Base-by-base conservation (phyloP, 139 green algal genomes). In the Coelastrella sp. region DNA sequence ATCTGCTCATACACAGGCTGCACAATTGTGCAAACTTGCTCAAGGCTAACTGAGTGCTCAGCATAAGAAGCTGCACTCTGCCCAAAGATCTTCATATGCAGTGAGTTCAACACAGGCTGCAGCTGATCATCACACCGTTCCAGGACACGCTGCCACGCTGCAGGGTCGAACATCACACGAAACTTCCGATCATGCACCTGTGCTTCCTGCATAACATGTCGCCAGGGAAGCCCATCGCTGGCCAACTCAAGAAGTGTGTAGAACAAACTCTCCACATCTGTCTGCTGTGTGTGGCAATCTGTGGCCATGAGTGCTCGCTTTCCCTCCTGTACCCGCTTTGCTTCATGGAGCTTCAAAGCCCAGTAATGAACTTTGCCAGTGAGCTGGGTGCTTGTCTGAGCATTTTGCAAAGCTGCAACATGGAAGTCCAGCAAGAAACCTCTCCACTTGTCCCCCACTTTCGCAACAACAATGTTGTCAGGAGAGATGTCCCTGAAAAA, bases 231-330 rank as follows among this genome's bases (percentile, higher is more conserved):
- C 53, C 53, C 53, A 5, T n/a, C 53, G 53, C 53, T 63, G 53
- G 53, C 53, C 53, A 15, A 63, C 53, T 63, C 53, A n/a, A 63
- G 53, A 19, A 63, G 53, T 63, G 53, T 63, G 19, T 63, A 63
- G 53, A 63, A 63, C 53, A 63, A 63, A 63, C 53, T 63, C 53
- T 63, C 53, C 53, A 63, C 53, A 63, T 63, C 53, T 63, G 53
- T 63, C 53, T 63, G 53, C 53, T 63, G 17, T 19, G 53, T 63
- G 53, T 63, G 53, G 19, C 5, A 19, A 32, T 19, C 53, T 63
- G 53, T n/a, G 53, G 53, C 53, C n/a, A n/a, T n/a, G n/a, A n/a
- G n/a, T n/a, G n/a, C n/a, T n/a, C n/a, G n/a, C n/a, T n/a, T n/a
- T n/a, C n/a, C n/a, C n/a, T n/a, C n/a, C n/a, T n/a, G 11, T 53